Percentiles rank a stretch among this genome's conserved stretches.
Evolutionary conservation across 2,329 filamentous ascomycete species (phyloP).

Genomic region (Seiridium cupressi): DNA sequence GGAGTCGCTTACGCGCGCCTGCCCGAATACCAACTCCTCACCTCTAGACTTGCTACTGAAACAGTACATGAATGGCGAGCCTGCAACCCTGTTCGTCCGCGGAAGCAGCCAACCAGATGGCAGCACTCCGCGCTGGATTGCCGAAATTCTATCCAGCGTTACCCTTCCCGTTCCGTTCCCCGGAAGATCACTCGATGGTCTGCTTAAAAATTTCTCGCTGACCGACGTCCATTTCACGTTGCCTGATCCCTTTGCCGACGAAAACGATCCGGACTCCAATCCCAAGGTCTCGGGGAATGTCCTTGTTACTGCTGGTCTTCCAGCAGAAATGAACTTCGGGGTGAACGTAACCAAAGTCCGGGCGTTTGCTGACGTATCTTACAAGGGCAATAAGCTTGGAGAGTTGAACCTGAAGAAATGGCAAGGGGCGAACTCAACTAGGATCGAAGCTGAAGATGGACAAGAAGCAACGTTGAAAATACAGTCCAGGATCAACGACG

Average conservation of each 20-base stretch:
- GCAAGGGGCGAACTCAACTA: conserved; percentile 82
- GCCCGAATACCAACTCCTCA: conserved; percentile 74
- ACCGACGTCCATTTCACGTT: conserved; percentile 82
- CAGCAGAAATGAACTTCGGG: conserved; percentile 82
- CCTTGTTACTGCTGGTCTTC: conserved; percentile 73
- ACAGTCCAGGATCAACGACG: conserved; percentile 72
- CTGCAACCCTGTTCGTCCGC: conserved; percentile 78
- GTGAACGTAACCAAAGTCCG: conserved; percentile 75
- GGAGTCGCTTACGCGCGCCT: conserved; percentile 67
- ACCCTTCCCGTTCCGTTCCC: conserved; percentile 83
- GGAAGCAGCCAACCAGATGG: conserved; percentile 67
- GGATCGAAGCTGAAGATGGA: conserved; percentile 54
- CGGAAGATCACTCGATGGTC: conserved; percentile 74
- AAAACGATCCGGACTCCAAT: conserved; percentile 67
- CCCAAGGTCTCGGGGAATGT: conserved; percentile 83
- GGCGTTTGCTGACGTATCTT: conserved; percentile 78
- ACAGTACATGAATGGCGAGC: conserved; percentile 76
- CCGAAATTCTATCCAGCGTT: conserved; percentile 75
- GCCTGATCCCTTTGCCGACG: conserved; percentile 76
- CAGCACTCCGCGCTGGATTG: conserved; percentile 78
- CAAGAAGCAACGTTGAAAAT: conserved; percentile 68
- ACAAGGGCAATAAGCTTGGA: conserved; percentile 75
- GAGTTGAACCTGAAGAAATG: conserved; percentile 76
- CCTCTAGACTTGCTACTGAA: conserved; percentile 81
- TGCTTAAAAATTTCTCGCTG: conserved; percentile 86